Percentiles rank a stretch among this genome's conserved stretches.
phyloP scores from a whole-genome alignment of 805 yeast genomes.

The Isabelozyma heimii region DNA sequence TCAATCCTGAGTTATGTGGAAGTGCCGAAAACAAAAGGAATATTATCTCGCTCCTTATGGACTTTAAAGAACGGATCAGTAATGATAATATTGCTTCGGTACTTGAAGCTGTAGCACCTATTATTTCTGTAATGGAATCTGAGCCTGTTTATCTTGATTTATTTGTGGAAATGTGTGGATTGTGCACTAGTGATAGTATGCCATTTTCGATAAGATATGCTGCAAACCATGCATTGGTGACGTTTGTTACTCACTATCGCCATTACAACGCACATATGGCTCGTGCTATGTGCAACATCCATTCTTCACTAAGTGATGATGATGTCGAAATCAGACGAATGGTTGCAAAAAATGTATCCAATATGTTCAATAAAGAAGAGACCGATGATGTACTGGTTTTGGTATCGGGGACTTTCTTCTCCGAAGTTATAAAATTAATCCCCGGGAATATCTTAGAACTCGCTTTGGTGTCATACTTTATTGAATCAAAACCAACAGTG shows the following conservation, averaged over 20 bases:
- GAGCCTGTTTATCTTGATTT: conserved; percentile 1
- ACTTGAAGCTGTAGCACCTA: conserved; percentile 51
- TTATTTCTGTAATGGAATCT: conserved; percentile 21
- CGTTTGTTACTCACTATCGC: conserved; percentile 5
- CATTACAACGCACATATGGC: conserved; percentile 5
- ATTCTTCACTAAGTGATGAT: conserved; percentile 57
- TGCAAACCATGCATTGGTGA: conserved; percentile 40
- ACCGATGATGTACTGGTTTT: not conserved
- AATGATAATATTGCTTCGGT: conserved; percentile 49
- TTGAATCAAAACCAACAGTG: not conserved
- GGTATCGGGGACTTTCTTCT: not conserved
- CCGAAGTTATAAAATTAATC: not conserved
- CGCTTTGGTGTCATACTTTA: not conserved
- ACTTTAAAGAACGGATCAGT: conserved; percentile 19
- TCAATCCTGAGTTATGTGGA: conserved; percentile 13
- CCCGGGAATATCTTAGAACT: not conserved
- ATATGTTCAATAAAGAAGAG: conserved; percentile 15
- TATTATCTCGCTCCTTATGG: not conserved
- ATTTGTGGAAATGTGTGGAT: conserved; percentile 24
- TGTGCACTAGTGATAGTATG: conserved; percentile 37
- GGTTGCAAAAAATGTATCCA: conserved; percentile 43
- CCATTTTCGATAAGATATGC: conserved; percentile 47
- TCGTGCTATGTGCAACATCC: conserved; percentile 22
- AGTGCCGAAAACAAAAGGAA: not conserved
- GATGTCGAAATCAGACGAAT: conserved; percentile 55